Base-by-base conservation (phyloP, 2,329 filamentous ascomycete genomes). In the Elsinoe arachidis region DNA sequence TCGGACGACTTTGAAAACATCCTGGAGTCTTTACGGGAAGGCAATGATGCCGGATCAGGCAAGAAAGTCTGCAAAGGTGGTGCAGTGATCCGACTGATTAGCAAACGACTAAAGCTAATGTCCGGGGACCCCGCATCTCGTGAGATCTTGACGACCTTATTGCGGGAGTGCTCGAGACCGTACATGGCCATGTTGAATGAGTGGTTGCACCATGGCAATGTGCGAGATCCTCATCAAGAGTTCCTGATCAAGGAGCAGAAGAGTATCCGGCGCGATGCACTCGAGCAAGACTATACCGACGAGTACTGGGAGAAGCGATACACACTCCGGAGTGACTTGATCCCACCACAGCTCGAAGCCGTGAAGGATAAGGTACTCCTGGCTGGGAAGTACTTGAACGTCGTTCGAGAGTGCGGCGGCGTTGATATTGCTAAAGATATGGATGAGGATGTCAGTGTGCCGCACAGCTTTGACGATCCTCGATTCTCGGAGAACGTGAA, bases 171-270 rank as follows among this genome's bases (percentile, higher is more conserved):
- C 1, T 96, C 91, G 66, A 83, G 87, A 57, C 93, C 93, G 0
- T 99, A 99, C 69, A 96, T 97, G 91, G 81, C 82, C 41, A 99
- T 99, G 93, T 76, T 99, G 60, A 99, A 99, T 67, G 92, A 97
- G 70, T 99, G 93, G 93, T 77, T 99, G 14, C 93, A 99, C 68
- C 92, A 95, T 67, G 93, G 93, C 38, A 90, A 87, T 51, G 97
- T 99, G 70, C 89, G 87, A 66, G 93, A 99, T 69, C 90, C 91
- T 0, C 92, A 97, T 69, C 82, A 85, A 1, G 93, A 99, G 70
- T 99, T 99, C 64, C 75, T 99, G 55, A 85, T 99, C 67, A 95
- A 95, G 68, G 93, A 97, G 70, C 90, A 96, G 65, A 95, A 92
- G 72, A 96, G 91, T 67, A 96, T 99, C 65, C 86, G 87, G 59